phyloP scores from a whole-genome alignment of 805 yeast species.

The Zygoascus flipseniorum region DNA sequence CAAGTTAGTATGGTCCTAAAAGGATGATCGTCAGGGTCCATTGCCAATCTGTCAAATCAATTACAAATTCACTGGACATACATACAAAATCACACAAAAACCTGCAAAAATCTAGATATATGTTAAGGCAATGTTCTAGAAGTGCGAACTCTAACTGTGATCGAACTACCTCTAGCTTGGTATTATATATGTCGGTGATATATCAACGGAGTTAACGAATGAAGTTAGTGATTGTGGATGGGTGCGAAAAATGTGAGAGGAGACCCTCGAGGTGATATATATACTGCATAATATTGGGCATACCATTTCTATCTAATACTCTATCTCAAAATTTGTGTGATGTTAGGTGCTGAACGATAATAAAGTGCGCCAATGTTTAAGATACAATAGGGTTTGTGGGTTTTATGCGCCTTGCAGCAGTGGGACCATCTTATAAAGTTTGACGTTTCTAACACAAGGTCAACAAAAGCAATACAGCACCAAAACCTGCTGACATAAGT shows the following conservation, averaged over 20 bases:
- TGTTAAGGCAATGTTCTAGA: too few relatives aligned
- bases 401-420: background rate
- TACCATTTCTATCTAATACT: background rate
- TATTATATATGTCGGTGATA: background rate
- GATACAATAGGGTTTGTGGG: background rate
- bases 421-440: background rate
- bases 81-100: too few relatives aligned
- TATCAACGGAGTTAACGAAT: background rate
- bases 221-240: background rate
- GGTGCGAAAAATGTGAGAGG: background rate
- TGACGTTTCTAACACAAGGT: background rate
- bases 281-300: background rate
- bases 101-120: too few relatives aligned
- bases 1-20: too few relatives aligned
- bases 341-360: background rate
- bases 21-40: too few relatives aligned
- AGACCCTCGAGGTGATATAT: background rate
- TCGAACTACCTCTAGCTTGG: too few relatives aligned
- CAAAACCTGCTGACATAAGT: background rate
- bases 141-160: too few relatives aligned
- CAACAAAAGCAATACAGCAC: background rate
- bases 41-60: too few relatives aligned
- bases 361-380: background rate
- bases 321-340: background rate
- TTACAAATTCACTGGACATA: too few relatives aligned